Percentiles rank a stretch among this genome's conserved stretches.
Conservation (phyloP, 768 basidiomycete species). For the Rhodotorula babjevae region DNA sequence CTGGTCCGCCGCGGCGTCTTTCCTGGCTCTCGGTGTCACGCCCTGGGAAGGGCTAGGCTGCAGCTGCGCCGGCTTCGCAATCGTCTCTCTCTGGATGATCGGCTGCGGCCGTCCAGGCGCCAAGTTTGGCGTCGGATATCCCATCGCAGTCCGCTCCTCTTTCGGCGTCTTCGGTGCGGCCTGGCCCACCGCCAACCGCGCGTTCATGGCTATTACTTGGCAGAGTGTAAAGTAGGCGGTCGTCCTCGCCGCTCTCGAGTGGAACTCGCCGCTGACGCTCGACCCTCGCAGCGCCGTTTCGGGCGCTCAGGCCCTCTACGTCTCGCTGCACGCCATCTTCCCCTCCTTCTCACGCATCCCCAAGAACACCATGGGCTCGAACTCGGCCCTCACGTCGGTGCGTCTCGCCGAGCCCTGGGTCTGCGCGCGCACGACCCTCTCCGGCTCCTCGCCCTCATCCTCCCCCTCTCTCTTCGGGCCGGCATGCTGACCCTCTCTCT, state of each 20-base stretch:
- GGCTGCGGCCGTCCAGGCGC: constrained; percentile 73
- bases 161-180: constrained; percentile 59
- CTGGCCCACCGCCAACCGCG: constrained; percentile 64
- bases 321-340: constrained; percentile 71
- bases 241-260: neutral
- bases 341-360: constrained; percentile 52
- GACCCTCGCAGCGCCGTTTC: constrained; percentile 42
- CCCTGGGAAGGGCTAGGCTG: constrained; percentile 12
- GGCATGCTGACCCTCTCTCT: constrained; percentile 6
- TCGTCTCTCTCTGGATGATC: constrained; percentile 54
- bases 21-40: constrained; percentile 4
- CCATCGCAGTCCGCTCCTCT: constrained; percentile 39
- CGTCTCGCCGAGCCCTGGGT: too few relatives aligned
- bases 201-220: constrained; percentile 24
- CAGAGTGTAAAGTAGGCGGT: neutral
- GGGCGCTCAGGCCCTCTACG: constrained; percentile 69
- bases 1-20: neutral
- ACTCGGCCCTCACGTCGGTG: constrained; percentile 10
- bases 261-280: neutral
- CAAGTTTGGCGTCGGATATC: too few relatives aligned
- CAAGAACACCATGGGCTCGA: constrained; percentile 65
- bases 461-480: constrained; percentile 28
- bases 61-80: neutral
- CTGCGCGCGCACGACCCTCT: too few relatives aligned
- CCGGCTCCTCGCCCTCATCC: constrained; percentile 26